phyloP scores from a whole-genome alignment of 2,329 filamentous ascomycete species.

The Beauveria scarabaeidicola region DNA sequence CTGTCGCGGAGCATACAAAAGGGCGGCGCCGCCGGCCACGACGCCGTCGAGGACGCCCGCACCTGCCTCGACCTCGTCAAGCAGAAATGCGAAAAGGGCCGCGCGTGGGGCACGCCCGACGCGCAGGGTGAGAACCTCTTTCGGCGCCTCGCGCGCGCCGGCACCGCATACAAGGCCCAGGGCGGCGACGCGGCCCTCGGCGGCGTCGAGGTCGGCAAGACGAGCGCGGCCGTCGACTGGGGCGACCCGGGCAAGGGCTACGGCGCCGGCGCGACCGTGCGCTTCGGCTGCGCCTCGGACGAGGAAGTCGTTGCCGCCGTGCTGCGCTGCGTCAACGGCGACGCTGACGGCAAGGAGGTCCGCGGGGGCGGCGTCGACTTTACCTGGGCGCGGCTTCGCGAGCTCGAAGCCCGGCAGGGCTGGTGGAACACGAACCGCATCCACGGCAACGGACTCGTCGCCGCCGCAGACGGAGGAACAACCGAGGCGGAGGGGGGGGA shows the following conservation, averaged over 20 bases:
- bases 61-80: constrained; percentile 90
- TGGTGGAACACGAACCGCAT: constrained; percentile 57
- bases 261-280: constrained; percentile 46
- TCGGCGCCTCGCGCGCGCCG: constrained; percentile 62
- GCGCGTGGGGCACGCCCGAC: constrained; percentile 73
- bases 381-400: constrained; percentile 57
- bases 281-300: constrained; percentile 50
- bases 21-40: constrained; percentile 65
- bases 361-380: constrained; percentile 56
- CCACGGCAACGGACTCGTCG: constrained; percentile 25
- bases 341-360: constrained; percentile 48
- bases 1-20: constrained; percentile 83
- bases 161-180: constrained; percentile 53
- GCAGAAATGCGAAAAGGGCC: constrained; percentile 91
- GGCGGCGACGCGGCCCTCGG: constrained; percentile 49
- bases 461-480: constrained; percentile 20
- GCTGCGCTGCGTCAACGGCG: constrained; percentile 51
- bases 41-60: constrained; percentile 85
- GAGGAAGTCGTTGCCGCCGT: constrained; percentile 48
- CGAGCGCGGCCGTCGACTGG: constrained; percentile 79
- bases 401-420: constrained; percentile 55
- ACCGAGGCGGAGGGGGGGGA: constrained; percentile 11
- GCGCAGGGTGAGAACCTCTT: constrained; percentile 81
- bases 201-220: constrained; percentile 48
- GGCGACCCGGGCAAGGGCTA: constrained; percentile 61